Base-by-base conservation (phyloP, 768 basidiomycete genomes). In the Kwoniella botswanensis region DNA sequence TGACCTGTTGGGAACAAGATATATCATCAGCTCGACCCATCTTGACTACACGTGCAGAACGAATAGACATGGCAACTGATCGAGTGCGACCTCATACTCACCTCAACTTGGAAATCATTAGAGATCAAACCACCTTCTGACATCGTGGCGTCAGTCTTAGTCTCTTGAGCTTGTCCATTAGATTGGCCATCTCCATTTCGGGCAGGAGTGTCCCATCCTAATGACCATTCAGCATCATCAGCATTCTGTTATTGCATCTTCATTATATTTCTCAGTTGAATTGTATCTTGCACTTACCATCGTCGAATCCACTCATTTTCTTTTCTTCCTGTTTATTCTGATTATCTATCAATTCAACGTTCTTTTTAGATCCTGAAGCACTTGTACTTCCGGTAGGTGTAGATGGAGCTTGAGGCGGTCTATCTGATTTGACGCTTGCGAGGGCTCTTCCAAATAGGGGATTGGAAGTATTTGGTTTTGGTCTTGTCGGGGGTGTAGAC, bases 1-100 rank as follows among this genome's bases (percentile, higher is more conserved):
- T 98, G 73, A 99, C 94, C 94, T 83, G 50, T 93, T 15, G 11
- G 13, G 10, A 22, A 56, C 35, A 1, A 17, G 9, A 29, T 26
- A 29, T 26, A 26, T 46, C 17, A 52, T 59, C 58, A 52, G 63
- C 41, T 56, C 18, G 24, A 52, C 35, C 35, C 35, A 7, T 35
- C 35, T 35, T 35, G 35, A 35, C 35, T 35, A 35, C 35, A 35
- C 35, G 35, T 7, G 4, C 35, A 35, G 35, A 35, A 35, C 6
- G 35, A 35, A 29, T 7, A 0, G 35, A 4, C 35, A 35, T 35
- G 35, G 35, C 35, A 41, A 42, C n/a, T 21, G 35, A 18, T 12
- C 22, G 11, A 63, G 17, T 29, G 10, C 22, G 21, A 42, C 59
- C 7, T 35, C 13, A 7, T 2, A 53, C 76, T 73, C 68, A 80